Conservation (phyloP, 208 protist genomes). For the Trichomonas vaginalis region DNA sequence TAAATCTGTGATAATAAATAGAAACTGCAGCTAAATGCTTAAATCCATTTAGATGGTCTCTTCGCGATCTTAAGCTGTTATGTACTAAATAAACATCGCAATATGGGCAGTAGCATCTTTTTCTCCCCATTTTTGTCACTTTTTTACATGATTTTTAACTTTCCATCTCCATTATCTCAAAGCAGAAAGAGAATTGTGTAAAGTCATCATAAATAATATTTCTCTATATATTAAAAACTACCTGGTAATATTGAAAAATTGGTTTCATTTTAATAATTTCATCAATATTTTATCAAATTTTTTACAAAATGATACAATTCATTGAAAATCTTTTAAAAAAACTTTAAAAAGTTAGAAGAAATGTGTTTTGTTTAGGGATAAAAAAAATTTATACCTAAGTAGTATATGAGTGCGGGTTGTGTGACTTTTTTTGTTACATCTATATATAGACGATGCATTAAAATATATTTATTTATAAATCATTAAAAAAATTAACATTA, state of each 20-base stretch:
- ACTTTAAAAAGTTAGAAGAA: too few species aligned
- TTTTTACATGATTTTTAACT: too few species aligned
- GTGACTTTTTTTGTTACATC: too few species aligned
- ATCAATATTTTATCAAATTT: background rate
- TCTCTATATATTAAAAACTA: background rate
- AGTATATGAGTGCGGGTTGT: too few species aligned
- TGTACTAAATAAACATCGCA: conserved; percentile 14
- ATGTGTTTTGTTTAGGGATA: background rate
- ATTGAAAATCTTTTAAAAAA: background rate
- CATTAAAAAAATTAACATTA: too few species aligned
- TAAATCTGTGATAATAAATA: background rate
- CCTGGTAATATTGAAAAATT: background rate
- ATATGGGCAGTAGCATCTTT: background rate
- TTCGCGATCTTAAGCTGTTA: background rate
- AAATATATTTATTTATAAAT: too few species aligned
- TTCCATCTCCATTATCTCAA: too few species aligned
- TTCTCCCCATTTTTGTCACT: conserved; percentile 15
- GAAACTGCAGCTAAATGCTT: background rate
- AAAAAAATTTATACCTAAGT: background rate
- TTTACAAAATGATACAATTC: background rate
- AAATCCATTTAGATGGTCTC: background rate
- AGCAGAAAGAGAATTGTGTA: too few species aligned
- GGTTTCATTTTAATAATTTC: background rate
- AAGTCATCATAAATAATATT: too few species aligned
- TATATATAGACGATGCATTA: too few species aligned